phyloP scores from a whole-genome alignment of 2,329 filamentous ascomycete species.

The Endoconidiophora polonica region DNA sequence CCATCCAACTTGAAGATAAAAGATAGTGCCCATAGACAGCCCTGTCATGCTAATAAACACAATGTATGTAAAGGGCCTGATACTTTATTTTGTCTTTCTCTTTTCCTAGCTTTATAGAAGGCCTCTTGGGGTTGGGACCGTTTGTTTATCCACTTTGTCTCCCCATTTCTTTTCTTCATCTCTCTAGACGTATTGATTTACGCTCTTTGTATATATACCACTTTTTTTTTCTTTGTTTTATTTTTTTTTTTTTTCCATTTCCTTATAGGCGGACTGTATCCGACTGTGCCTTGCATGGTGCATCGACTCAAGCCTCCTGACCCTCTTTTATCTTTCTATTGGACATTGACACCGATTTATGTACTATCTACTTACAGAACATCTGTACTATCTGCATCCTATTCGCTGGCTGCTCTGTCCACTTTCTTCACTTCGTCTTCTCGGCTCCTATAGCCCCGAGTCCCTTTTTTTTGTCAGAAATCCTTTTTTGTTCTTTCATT shows the following conservation, averaged over 20 bases:
- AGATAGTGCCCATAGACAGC: not conserved
- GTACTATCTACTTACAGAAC: no score
- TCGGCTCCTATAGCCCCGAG: not conserved
- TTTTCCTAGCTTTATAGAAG: no score
- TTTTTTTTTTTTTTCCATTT: slow-evolving; percentile 1
- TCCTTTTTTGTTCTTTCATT: not conserved
- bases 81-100: not conserved
- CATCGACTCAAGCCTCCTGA: no score
- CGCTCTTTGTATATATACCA: slow-evolving; percentile 20
- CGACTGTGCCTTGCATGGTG: not conserved
- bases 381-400: not conserved
- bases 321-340: no score
- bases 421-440: slow-evolving; percentile 4
- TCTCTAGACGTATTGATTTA: slow-evolving; percentile 12
- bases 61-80: not conserved
- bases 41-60: not conserved
- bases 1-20: not conserved
- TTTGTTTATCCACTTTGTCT: not conserved
- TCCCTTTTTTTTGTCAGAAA: not conserved
- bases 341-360: no score
- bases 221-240: slow-evolving; percentile 7
- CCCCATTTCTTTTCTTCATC: slow-evolving; percentile 8
- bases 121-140: not conserved
- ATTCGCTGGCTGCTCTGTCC: not conserved
- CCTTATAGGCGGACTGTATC: not conserved